Conservation (phyloP, 2,329 filamentous ascomycete genomes). For the Nigrospora oryzae region DNA sequence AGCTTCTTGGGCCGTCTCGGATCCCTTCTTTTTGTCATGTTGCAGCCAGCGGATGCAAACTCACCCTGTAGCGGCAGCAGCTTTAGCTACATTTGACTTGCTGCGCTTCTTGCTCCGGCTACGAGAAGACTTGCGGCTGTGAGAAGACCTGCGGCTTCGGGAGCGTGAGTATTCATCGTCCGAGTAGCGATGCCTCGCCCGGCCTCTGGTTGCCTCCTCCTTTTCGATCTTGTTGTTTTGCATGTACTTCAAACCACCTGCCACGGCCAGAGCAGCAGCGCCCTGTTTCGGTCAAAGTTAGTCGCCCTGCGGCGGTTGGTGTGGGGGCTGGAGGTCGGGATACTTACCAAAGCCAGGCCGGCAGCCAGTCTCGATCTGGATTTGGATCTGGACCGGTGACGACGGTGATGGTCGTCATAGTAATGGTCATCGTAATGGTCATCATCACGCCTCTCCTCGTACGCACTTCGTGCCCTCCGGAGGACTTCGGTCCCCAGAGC, state of each 20-base stretch:
- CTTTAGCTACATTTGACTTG: constrained; percentile 37
- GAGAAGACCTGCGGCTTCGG: constrained; percentile 25
- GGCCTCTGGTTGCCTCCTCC: constrained; percentile 49
- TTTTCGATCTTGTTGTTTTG: constrained; percentile 51
- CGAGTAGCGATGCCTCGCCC: constrained; percentile 40
- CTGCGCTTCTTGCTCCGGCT: constrained; percentile 33
- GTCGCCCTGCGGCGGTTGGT: background rate
- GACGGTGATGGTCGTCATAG: constrained; percentile 25
- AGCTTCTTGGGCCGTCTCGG: background rate
- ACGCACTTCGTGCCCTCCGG: constrained; percentile 51
- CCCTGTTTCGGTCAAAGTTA: constrained; percentile 10
- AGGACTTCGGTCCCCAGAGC: constrained; percentile 54
- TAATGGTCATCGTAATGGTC: constrained; percentile 22
- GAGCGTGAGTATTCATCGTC: constrained; percentile 36
- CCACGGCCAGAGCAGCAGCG: constrained; percentile 54
- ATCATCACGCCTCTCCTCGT: constrained; percentile 42
- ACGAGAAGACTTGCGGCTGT: constrained; percentile 18
- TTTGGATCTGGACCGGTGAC: constrained; percentile 26
- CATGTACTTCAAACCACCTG: constrained; percentile 57
- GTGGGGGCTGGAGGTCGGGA: background rate
- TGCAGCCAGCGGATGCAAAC: constrained; percentile 2
- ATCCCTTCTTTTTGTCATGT: background rate
- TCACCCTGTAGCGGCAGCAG: constrained; percentile 43
- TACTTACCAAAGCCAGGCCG: constrained; percentile 48
- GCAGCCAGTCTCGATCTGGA: constrained; percentile 42